These are phyloP conservation scores for Cyberlindnera lachancei DNA, from an alignment of 805 yeast genomes.

Conservation along the genomic window DNA sequence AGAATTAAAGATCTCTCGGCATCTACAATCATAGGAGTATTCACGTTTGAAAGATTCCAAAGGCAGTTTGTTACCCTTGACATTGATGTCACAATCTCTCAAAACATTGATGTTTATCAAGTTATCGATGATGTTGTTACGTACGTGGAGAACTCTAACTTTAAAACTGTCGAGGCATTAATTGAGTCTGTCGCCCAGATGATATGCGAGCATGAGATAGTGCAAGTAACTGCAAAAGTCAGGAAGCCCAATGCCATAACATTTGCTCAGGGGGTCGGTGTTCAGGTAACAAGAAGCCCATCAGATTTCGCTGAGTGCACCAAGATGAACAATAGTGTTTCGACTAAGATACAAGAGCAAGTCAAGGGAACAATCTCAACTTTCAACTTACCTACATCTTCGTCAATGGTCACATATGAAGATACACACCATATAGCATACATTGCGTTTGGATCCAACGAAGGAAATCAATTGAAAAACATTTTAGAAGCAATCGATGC, in stretches of 20 bases:
- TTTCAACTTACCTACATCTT: slow-evolving; percentile 21
- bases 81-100: slow-evolving; percentile 33
- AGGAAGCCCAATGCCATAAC: slow-evolving; percentile 86
- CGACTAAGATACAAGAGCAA: background rate
- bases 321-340: slow-evolving; percentile 14
- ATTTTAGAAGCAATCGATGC: slow-evolving; percentile 48
- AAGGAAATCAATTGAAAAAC: slow-evolving; percentile 63
- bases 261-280: slow-evolving; percentile 86
- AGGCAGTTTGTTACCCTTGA: slow-evolving; percentile 69
- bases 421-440: slow-evolving; percentile 43
- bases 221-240: slow-evolving; percentile 49
- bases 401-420: slow-evolving; percentile 26
- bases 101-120: slow-evolving; percentile 27
- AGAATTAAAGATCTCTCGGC: slow-evolving; percentile 46
- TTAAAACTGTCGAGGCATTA: slow-evolving; percentile 90
- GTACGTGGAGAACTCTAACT: slow-evolving; percentile 72
- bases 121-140: slow-evolving; percentile 42
- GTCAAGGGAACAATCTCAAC: slow-evolving; percentile 3
- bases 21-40: slow-evolving; percentile 84
- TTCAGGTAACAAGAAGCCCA: slow-evolving; percentile 48
- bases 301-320: slow-evolving; percentile 29
- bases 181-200: slow-evolving; percentile 66
- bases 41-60: slow-evolving; percentile 79
- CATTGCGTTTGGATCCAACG: slow-evolving; percentile 86
- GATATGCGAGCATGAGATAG: slow-evolving; percentile 31